Conservation (phyloP, 805 yeast genomes). For the Teunomyces stri region DNA sequence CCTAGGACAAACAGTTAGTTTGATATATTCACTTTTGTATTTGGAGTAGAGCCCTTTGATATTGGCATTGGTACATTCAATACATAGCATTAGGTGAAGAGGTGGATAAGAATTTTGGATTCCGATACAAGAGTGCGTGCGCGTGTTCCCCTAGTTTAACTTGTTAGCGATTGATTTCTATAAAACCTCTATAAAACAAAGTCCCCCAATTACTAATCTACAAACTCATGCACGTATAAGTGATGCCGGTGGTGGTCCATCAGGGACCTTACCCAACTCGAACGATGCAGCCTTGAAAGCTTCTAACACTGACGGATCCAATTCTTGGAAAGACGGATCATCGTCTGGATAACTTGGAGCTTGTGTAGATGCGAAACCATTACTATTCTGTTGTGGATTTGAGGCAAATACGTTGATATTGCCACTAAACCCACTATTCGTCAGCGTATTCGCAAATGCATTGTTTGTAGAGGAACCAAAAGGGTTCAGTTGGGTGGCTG, state of each 20-base stretch:
- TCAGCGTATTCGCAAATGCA: slow-evolving; percentile 11
- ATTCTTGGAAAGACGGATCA: slow-evolving; percentile 24
- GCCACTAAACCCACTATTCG: slow-evolving; percentile 1
- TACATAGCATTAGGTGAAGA: slow-evolving; percentile 68
- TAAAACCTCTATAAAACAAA: neutral
- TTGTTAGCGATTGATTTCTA: neutral
- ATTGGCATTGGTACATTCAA: slow-evolving; percentile 70
- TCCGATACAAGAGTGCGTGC: neutral
- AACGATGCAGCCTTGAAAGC: slow-evolving; percentile 51
- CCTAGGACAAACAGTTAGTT: slow-evolving; percentile 68
- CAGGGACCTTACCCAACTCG: slow-evolving; percentile 66
- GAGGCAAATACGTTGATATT: neutral
- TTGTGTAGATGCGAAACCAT: slow-evolving; percentile 9
- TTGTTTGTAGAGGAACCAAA: slow-evolving; percentile 14
- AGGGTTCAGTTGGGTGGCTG: slow-evolving; percentile 4
- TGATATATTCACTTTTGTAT: slow-evolving; percentile 76
- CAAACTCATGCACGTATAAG: slow-evolving; percentile 14
- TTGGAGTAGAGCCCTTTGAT: slow-evolving; percentile 64
- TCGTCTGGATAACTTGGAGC: neutral
- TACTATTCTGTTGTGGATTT: slow-evolving; percentile 2
- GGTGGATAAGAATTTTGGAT: neutral
- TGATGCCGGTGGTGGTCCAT: slow-evolving; percentile 64
- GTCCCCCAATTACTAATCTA: neutral
- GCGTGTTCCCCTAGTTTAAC: no score
- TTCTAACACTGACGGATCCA: slow-evolving; percentile 42